Evolutionary conservation across 139 green algal species (phyloP).

Genomic region (Penium margaritaceum): DNA sequence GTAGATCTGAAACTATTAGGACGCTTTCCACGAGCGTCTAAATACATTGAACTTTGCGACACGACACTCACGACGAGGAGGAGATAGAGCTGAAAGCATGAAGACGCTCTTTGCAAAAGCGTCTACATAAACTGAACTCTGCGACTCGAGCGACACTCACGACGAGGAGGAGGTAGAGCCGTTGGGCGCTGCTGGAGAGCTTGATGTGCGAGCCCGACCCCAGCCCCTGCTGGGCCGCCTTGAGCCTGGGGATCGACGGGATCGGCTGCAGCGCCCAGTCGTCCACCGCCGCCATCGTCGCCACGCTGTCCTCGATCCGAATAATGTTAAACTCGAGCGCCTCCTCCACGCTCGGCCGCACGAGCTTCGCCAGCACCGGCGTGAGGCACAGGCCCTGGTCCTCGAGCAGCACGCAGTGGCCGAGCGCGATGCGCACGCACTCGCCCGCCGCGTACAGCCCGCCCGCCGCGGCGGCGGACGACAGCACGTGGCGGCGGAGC

Average conservation of each 20-base stretch:
- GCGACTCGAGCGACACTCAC: too few species aligned
- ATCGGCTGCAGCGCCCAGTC: conserved; percentile 26
- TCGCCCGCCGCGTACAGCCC: conserved; percentile 26
- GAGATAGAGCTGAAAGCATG: too few species aligned
- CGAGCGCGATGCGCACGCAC: conserved; percentile 30
- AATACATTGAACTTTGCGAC: too few species aligned
- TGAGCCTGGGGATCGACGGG: neutral
- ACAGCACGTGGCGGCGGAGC: conserved; percentile 26
- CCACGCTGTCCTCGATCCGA: conserved; percentile 21
- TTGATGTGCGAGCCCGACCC: conserved; percentile 1
- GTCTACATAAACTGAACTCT: too few species aligned
- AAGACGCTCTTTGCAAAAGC: too few species aligned
- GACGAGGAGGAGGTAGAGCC: conserved; percentile 10
- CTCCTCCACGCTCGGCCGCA: conserved; percentile 20
- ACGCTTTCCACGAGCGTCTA: too few species aligned
- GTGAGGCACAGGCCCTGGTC: conserved; percentile 14
- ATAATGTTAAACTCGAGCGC: conserved; percentile 30
- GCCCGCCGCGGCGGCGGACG: conserved; percentile 15
- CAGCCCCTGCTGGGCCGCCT: neutral
- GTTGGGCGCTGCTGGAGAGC: conserved; percentile 28
- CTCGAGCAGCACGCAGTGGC: conserved; percentile 28
- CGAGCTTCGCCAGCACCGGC: conserved; percentile 6
- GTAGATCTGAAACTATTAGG: too few species aligned
- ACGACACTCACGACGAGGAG: too few species aligned
- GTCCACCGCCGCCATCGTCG: conserved; percentile 12